A percentile compares a stretch with the other conserved stretches of the same genome.
phyloP scores from a whole-genome alignment of 306 rosid species.

The Arachis stenosperma region DNA sequence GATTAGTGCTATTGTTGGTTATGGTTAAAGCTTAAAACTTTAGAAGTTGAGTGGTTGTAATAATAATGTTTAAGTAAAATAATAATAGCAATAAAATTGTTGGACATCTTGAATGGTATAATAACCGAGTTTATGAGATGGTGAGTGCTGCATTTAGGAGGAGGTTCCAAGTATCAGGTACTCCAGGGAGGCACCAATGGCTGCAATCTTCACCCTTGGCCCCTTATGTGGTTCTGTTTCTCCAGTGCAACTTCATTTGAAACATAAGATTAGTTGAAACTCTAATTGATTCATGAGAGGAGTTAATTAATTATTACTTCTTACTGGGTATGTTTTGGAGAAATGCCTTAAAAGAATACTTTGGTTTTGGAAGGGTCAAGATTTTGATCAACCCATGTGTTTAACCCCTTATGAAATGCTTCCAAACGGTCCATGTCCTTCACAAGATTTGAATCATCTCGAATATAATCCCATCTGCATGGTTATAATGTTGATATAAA shows the following conservation, averaged over 20 bases:
- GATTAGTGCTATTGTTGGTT: not conserved
- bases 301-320: slow-evolving; percentile 34
- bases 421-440: slow-evolving; percentile 74
- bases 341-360: slow-evolving; percentile 86
- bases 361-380: slow-evolving; percentile 62
- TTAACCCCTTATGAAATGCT: slow-evolving; percentile 70
- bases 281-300: too few species aligned
- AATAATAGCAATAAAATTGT: not conserved
- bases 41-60: not conserved
- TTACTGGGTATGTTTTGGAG: slow-evolving; percentile 84
- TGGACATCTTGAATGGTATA: not conserved
- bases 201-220: slow-evolving; percentile 71
- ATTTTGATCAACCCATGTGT: slow-evolving; percentile 79
- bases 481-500: not conserved
- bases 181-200: slow-evolving; percentile 96
- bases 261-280: too few species aligned
- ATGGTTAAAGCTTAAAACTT: not conserved
- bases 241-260: slow-evolving; percentile 61
- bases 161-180: slow-evolving; percentile 95
- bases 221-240: slow-evolving; percentile 62
- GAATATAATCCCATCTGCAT: slow-evolving; percentile 80
- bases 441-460: slow-evolving; percentile 57
- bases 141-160: slow-evolving; percentile 71
- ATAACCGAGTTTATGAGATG: not conserved
- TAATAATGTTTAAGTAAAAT: not conserved